A percentile compares a stretch with the other conserved stretches of the same genome.
These are phyloP conservation scores for Chamaecyparis obtusa DNA, from an alignment of 75 land plant species.

Conservation along the genomic window DNA sequence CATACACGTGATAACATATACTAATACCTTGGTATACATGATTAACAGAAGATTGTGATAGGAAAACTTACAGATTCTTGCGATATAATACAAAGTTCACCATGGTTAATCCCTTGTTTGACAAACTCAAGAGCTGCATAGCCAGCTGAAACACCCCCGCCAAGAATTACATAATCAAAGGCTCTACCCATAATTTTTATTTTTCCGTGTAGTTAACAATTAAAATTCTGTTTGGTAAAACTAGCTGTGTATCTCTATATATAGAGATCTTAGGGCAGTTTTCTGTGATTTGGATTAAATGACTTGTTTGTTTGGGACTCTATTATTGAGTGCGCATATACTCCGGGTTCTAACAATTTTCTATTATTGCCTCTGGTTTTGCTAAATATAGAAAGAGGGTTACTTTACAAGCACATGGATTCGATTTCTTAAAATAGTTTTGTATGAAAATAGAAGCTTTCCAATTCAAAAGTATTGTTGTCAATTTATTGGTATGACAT, in stretches of 20 bases:
- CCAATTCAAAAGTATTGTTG: no score
- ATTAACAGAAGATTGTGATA: not conserved
- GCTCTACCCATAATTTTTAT: conserved; percentile 66
- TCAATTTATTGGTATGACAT: no score
- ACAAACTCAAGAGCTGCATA: conserved; percentile 91
- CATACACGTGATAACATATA: no score
- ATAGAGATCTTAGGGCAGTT: not conserved
- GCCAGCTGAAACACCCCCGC: conserved; percentile 89
- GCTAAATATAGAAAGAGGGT: not conserved
- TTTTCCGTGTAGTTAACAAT: not conserved
- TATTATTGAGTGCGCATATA: not conserved
- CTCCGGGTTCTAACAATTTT: not conserved
- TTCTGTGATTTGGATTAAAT: not conserved
- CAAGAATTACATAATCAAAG: conserved; percentile 71
- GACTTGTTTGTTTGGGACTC: not conserved
- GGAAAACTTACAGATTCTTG: conserved; percentile 65
- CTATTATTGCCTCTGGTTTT: not conserved
- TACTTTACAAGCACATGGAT: not conserved
- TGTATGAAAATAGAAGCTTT: no score
- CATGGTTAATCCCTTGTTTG: conserved; percentile 58
- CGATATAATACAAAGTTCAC: conserved; percentile 89
- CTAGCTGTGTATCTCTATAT: not conserved
- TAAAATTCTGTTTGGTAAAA: not conserved
- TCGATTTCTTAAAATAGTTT: no score
- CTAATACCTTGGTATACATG: no score